Conservation (phyloP, 208 protist species). For the Trypanosoma cruzi region DNA sequence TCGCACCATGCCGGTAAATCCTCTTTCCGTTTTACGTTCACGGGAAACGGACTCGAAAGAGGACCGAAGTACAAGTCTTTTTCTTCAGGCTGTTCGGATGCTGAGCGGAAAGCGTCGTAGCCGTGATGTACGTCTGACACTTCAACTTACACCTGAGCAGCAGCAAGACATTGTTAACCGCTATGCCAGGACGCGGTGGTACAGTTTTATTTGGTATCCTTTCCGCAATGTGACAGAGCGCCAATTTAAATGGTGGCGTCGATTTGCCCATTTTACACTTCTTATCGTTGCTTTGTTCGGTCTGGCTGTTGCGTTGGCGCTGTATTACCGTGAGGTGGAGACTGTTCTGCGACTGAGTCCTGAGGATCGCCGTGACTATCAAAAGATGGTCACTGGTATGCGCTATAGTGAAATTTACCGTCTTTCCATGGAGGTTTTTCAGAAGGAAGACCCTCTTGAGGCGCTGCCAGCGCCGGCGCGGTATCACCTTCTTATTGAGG, state of each 20-base stretch:
- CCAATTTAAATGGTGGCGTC: slow-evolving; percentile 48
- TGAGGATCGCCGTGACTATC: slow-evolving; percentile 67
- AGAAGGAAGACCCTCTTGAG: slow-evolving; percentile 65
- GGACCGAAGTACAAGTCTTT: slow-evolving; percentile 33
- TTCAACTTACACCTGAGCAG: slow-evolving; percentile 63
- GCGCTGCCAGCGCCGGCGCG: slow-evolving; percentile 56
- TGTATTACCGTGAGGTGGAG: slow-evolving; percentile 63
- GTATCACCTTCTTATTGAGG: slow-evolving; percentile 67
- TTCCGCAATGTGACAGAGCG: slow-evolving; percentile 51
- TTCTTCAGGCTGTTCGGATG: slow-evolving; percentile 41
- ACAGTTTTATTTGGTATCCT: slow-evolving; percentile 44
- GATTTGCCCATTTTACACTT: slow-evolving; percentile 32
- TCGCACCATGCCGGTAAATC: slow-evolving; percentile 30
- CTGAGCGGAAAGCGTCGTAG: slow-evolving; percentile 24
- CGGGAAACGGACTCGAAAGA: slow-evolving; percentile 2
- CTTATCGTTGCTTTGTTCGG: slow-evolving; percentile 16
- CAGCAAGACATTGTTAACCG: slow-evolving; percentile 58
- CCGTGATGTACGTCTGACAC: slow-evolving; percentile 25
- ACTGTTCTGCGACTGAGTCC: slow-evolving; percentile 46
- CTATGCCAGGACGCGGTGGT: slow-evolving; percentile 60
- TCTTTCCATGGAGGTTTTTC: slow-evolving; percentile 45
- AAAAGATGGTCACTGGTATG: slow-evolving; percentile 70
- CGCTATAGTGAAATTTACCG: slow-evolving; percentile 68
- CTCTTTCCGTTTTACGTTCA: slow-evolving; percentile 19
- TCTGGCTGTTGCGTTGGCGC: slow-evolving; percentile 21